Evolutionary conservation across 1,284 basidiomycete species (phyloP), one percentile per base, ranked within the genome.

Genomic region (Tilletia indica): DNA sequence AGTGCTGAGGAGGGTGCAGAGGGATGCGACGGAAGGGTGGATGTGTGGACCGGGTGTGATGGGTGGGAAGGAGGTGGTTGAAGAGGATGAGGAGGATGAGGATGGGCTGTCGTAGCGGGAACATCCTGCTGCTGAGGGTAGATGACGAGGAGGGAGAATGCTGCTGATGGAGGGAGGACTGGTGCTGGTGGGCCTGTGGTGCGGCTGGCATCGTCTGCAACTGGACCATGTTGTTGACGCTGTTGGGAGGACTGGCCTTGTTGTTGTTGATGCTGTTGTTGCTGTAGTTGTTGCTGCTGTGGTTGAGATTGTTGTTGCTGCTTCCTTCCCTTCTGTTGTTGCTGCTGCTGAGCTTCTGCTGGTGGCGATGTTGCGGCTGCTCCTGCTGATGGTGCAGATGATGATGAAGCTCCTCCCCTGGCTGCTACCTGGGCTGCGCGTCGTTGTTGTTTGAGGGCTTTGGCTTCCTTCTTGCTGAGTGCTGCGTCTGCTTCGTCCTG

Each of bases 21-120:
- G 73, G 21, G 69, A 72, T 4, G 82, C 67, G 66, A 83, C 76
- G 21, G 80, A 80, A 25, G 81, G 81, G 64, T 83, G 82, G 66
- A 83, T 80, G 39, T 67, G 56, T n/a, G 72, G 19, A 47, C 47
- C 68, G 56, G 45, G 69, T 11, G 34, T 19, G 58, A 58, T 31
- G 67, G 54, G 38, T n/a, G 54, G 68, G 68, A 11, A n/a, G 49
- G 19, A 38, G 51, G 47, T 11, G 42, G 70, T 8, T 14, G 66
- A 8, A 31, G 58, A 11, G 69, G 69, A 21, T 4, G 69, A 70
- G 42, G 69, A 70, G 21, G 69, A n/a, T 1, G 25, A 6, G 25
- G 58, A 19, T 5, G n/a, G 19, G 16, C 19, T 25, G 34, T 21
- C 69, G 19, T 45, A 36, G 66, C 74, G 74, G 71, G 75, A 77